phyloP scores from a whole-genome alignment of 306 rosid species.

The Leucaena leucocephala region DNA sequence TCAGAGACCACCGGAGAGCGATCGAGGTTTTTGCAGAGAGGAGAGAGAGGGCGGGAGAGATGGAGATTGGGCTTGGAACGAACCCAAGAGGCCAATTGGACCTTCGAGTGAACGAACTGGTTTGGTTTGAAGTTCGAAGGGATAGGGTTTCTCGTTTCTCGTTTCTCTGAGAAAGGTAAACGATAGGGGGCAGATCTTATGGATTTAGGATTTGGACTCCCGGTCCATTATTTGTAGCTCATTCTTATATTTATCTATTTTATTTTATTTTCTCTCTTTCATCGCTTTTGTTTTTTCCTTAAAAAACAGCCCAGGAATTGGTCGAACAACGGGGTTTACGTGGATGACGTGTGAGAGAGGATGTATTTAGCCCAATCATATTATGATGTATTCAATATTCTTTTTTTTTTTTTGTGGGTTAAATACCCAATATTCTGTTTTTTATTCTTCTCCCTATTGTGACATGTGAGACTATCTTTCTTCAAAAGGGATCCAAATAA shows the following conservation, averaged over 20 bases:
- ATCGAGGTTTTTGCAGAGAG: constrained; percentile 66
- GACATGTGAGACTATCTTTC: neutral
- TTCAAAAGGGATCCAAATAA: neutral
- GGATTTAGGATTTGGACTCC: constrained; percentile 53
- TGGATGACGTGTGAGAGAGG: neutral
- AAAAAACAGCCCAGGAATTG: neutral
- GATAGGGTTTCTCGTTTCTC: constrained; percentile 49
- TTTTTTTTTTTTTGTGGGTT: neutral
- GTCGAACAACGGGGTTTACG: neutral
- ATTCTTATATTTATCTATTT: neutral
- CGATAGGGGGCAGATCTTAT: constrained; percentile 35
- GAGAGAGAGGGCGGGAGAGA: constrained; percentile 39
- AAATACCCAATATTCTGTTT: neutral
- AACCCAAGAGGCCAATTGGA: constrained; percentile 90
- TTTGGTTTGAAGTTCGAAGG: constrained; percentile 10
- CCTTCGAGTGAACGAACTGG: constrained; percentile 47
- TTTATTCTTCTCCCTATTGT: too few relatives aligned
- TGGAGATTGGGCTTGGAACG: constrained; percentile 75
- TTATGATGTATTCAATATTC: neutral
- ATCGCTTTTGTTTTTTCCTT: neutral
- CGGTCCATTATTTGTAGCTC: constrained; percentile 54
- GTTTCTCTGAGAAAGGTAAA: constrained; percentile 11
- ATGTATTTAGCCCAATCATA: neutral
- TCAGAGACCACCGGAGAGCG: constrained; percentile 46
- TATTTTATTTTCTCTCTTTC: neutral